A percentile compares a stretch with the other conserved stretches of the same genome.
These are phyloP conservation scores for Rubus idaeus DNA, from an alignment of 306 rosid genomes.

Conservation along the genomic window DNA sequence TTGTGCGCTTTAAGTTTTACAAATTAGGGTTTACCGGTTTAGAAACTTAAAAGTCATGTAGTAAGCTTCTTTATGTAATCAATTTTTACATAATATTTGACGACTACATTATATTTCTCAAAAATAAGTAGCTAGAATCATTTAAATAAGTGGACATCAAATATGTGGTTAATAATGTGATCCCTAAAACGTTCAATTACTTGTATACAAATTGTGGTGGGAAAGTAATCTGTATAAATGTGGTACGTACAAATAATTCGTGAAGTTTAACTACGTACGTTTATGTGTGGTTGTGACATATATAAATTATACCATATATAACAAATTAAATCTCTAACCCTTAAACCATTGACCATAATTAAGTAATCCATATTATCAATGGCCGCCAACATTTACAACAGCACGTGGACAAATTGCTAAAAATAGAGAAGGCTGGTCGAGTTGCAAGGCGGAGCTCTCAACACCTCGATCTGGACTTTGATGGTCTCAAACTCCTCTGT, in stretches of 20 bases:
- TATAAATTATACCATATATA: background rate
- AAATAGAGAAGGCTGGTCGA: background rate
- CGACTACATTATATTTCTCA: background rate
- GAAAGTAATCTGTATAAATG: background rate
- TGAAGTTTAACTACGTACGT: background rate
- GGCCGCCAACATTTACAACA: background rate
- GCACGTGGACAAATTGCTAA: background rate
- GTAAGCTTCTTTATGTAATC: background rate
- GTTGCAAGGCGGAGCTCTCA: conserved; percentile 9
- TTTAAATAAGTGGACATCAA: background rate
- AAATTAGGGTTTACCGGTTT: no score
- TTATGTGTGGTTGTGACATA: background rate
- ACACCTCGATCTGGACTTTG: background rate
- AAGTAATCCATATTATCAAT: background rate
- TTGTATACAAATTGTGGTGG: background rate
- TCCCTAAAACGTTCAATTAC: background rate
- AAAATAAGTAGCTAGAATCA: background rate
- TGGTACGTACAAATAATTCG: background rate
- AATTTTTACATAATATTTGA: background rate
- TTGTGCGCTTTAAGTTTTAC: no score
- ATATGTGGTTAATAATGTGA: background rate
- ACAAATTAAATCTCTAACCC: background rate
- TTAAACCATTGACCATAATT: conserved; percentile 4
- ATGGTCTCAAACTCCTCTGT: background rate
- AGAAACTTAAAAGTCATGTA: no score